These are phyloP conservation scores for Aspergillus pseudoterreus DNA, from an alignment of 2,329 filamentous ascomycete species.

Conservation along the genomic window DNA sequence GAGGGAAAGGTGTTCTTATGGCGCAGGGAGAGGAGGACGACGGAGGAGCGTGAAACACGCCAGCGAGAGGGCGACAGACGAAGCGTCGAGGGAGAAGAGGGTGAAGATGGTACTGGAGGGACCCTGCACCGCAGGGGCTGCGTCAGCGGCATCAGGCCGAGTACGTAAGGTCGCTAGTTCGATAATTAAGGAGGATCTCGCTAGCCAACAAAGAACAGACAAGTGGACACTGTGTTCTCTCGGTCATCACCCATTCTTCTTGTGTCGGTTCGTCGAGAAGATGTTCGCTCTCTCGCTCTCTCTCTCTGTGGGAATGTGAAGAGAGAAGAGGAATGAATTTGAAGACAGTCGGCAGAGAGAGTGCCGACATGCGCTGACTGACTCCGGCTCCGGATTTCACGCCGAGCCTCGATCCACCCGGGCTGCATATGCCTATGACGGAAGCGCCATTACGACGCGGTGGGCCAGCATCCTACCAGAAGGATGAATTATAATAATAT, in stretches of 20 bases:
- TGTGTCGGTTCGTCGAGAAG: not conserved
- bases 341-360: conserved; percentile 1
- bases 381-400: not conserved
- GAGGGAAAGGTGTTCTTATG: conserved; percentile 12
- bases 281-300: too few species aligned
- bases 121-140: conserved; percentile 38
- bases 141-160: conserved; percentile 26
- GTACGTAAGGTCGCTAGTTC: conserved; percentile 5
- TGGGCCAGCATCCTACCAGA: too few species aligned
- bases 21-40: conserved; percentile 8
- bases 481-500: not conserved
- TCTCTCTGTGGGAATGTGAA: not conserved
- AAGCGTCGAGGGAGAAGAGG: conserved; percentile 13
- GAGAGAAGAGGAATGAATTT: not conserved
- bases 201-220: not conserved
- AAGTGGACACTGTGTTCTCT: not conserved
- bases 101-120: conserved; percentile 22
- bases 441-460: not conserved
- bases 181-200: not conserved
- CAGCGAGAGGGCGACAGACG: conserved; percentile 10
- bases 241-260: not conserved
- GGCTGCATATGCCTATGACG: conserved; percentile 1
- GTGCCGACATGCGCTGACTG: conserved; percentile 7
- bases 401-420: not conserved
- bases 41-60: conserved; percentile 21